Evolutionary conservation across 345 rosid genomes (phyloP).

Genomic region (Syzygium aromaticum): DNA sequence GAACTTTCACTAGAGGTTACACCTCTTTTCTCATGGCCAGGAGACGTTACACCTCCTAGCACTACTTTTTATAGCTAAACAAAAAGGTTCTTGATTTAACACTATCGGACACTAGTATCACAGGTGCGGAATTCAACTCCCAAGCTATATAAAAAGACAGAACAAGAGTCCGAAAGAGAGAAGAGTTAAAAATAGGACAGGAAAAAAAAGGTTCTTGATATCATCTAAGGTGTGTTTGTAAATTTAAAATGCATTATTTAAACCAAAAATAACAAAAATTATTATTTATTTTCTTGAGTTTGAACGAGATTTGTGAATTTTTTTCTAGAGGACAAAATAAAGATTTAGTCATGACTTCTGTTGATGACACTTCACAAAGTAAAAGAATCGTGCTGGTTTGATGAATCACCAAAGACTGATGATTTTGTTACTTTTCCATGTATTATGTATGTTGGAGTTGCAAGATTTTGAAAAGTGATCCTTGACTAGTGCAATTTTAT

Average conservation of each 20-base stretch:
- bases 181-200: background rate
- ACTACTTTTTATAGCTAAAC: background rate
- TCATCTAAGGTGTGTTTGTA: background rate
- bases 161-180: background rate
- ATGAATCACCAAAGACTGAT: background rate
- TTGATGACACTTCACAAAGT: background rate
- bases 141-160: rapidly evolving
- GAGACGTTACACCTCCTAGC: background rate
- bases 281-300: background rate
- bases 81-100: background rate
- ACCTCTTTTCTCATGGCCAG: background rate
- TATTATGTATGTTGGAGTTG: background rate
- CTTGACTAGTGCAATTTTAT: background rate
- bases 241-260: background rate
- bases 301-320: background rate
- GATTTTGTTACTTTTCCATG: background rate
- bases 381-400: background rate
- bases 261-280: background rate
- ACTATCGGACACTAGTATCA: background rate
- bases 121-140: rapidly evolving
- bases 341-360: background rate
- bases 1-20: background rate
- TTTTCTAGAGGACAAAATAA: background rate
- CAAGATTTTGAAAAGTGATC: background rate
- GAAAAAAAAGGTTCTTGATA: background rate